phyloP scores from a whole-genome alignment of 768 basidiomycete species.

The Kwoniella pini region DNA sequence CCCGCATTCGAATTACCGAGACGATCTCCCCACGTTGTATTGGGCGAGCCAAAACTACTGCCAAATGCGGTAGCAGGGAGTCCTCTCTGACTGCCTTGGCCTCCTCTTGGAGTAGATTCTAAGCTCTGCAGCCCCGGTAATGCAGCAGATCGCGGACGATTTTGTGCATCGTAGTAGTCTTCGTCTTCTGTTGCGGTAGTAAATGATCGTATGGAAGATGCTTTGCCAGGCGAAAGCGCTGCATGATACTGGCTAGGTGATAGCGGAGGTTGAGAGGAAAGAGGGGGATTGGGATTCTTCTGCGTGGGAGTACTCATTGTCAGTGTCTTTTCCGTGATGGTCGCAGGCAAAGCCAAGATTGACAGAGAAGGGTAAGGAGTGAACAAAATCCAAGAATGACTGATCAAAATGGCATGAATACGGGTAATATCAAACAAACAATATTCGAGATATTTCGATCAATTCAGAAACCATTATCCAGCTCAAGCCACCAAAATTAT shows the following conservation, averaged over 20 bases:
- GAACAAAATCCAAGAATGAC: background rate
- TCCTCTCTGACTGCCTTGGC: constrained; percentile 14
- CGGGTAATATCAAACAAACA: background rate
- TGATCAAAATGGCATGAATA: background rate
- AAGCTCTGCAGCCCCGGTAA: constrained; percentile 2
- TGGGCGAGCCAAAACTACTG: constrained; percentile 34
- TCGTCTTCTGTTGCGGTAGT: constrained; percentile 26
- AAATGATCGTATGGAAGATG: constrained; percentile 19
- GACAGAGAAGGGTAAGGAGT: background rate
- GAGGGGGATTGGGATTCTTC: constrained; percentile 3
- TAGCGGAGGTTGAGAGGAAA: constrained; percentile 2
- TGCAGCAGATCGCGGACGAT: constrained; percentile 15
- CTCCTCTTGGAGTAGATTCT: constrained; percentile 20
- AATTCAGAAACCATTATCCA: constrained; percentile 6
- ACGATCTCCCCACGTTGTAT: constrained; percentile 15
- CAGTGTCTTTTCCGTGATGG: background rate
- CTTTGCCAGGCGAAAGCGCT: constrained; percentile 17
- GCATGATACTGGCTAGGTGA: constrained; percentile 10
- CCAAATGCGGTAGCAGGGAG: constrained; percentile 31
- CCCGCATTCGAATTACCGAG: constrained; percentile 13
- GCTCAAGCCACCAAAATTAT: constrained; percentile 11
- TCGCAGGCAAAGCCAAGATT: too few relatives aligned
- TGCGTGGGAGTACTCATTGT: constrained; percentile 15
- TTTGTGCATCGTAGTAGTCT: constrained; percentile 15
- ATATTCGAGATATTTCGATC: background rate